These are phyloP conservation scores for Boletus edulis DNA, from an alignment of 768 basidiomycete genomes.

Conservation along the genomic window DNA sequence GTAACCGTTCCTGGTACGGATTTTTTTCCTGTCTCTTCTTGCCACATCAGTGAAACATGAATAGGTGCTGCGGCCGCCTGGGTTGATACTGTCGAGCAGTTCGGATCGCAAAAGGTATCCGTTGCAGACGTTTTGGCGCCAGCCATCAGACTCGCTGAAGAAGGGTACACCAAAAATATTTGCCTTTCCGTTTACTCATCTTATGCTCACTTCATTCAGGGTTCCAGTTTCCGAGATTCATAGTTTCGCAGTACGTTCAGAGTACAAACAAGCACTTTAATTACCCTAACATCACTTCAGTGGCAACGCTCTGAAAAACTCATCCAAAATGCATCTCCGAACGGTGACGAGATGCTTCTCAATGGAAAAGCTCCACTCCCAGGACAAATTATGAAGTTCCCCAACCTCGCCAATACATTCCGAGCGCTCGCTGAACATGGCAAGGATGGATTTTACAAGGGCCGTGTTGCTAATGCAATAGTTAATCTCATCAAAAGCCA, in stretches of 20 bases:
- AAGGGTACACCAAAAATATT: conserved; percentile 56
- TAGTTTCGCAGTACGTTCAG: conserved; percentile 47
- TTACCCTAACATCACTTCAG: conserved; percentile 23
- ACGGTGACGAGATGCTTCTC: conserved; percentile 82
- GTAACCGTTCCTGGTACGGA: conserved; percentile 78
- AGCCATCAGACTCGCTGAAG: conserved; percentile 88
- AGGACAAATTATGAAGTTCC: conserved; percentile 80
- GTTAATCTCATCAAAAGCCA: conserved; percentile 80
- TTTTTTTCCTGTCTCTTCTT: neutral
- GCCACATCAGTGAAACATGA: conserved; percentile 17
- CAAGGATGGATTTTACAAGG: conserved; percentile 93
- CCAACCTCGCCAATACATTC: conserved; percentile 84
- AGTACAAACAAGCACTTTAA: neutral
- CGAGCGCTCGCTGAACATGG: conserved; percentile 75
- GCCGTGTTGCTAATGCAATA: conserved; percentile 84
- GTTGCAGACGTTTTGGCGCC: conserved; percentile 78
- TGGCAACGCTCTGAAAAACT: conserved; percentile 57
- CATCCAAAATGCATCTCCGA: conserved; percentile 82
- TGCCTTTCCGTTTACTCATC: neutral
- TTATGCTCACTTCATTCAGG: conserved; percentile 35
- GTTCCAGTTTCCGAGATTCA: conserved; percentile 87
- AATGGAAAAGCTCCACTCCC: conserved; percentile 80
- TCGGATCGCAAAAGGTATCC: conserved; percentile 69
- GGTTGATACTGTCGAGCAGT: conserved; percentile 81
- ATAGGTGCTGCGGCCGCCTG: conserved; percentile 92